Conservation (phyloP, 225 moss, liverwort and hornwort genomes). For the Pseudisothecium myosuroides region DNA sequence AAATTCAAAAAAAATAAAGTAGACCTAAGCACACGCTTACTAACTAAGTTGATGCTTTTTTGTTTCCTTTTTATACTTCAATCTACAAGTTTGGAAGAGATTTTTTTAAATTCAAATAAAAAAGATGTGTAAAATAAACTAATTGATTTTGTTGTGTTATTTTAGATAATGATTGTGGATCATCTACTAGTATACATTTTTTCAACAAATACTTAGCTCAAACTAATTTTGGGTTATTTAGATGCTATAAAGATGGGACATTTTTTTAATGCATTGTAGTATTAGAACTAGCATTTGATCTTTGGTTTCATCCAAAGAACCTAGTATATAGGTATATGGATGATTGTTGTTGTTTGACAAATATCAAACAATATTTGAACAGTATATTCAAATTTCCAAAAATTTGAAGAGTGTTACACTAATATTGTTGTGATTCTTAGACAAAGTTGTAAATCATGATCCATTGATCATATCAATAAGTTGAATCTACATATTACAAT, state of each 20-base stretch:
- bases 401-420: background rate
- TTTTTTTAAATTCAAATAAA: background rate
- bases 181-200: background rate
- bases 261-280: background rate
- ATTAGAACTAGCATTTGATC: background rate
- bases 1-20: background rate
- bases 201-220: background rate
- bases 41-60: background rate
- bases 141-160: background rate
- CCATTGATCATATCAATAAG: background rate
- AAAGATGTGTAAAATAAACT: background rate
- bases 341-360: background rate
- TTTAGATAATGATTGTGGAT: background rate
- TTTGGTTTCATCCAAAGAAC: background rate
- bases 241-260: background rate
- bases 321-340: no score
- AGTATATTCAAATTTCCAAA: background rate
- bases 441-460: background rate
- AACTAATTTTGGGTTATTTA: background rate
- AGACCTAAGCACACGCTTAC: background rate
- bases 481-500: background rate
- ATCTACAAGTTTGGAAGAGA: background rate
- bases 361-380: rapidly evolving
- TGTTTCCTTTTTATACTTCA: background rate
- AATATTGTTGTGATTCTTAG: background rate